Conservation (phyloP, 495 filamentous ascomycete species). For the Xylaria castorea region DNA sequence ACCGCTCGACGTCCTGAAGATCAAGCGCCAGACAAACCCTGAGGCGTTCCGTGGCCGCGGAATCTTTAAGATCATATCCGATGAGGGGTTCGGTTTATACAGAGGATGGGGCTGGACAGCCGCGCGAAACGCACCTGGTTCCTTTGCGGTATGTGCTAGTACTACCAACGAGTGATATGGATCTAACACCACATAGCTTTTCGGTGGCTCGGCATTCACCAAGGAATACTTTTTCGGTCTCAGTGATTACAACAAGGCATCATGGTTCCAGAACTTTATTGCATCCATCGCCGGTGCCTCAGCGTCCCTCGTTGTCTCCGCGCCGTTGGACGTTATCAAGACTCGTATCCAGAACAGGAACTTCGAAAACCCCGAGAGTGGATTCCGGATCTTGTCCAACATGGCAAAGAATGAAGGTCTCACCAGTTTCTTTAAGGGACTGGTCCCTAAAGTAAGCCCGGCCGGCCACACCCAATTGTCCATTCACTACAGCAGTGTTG, state of each 20-base stretch:
- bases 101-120: conserved; percentile 98
- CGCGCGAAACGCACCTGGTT: conserved; percentile 94
- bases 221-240: conserved; percentile 93
- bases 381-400: conserved; percentile 86
- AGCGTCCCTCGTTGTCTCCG: conserved; percentile 90
- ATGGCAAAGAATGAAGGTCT: conserved; percentile 91
- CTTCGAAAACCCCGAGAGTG: conserved; percentile 95
- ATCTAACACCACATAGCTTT: conserved; percentile 66
- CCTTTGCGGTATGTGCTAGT: conserved; percentile 79
- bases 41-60: conserved; percentile 96
- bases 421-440: conserved; percentile 93
- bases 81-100: conserved; percentile 97
- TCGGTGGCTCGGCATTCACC: conserved; percentile 96
- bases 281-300: conserved; percentile 93
- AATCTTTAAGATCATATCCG: conserved; percentile 83
- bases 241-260: conserved; percentile 91
- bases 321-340: conserved; percentile 98
- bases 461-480: neutral
- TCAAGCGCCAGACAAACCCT: conserved; percentile 99
- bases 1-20: conserved; percentile 96
- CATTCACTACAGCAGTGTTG: neutral
- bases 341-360: conserved; percentile 99
- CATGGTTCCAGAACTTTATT: conserved; percentile 95
- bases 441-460: conserved; percentile 79
- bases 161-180: neutral